Evolutionary conservation across 2,329 filamentous ascomycete species (phyloP).

Genomic region (Lasiodiplodia gonubiensis): DNA sequence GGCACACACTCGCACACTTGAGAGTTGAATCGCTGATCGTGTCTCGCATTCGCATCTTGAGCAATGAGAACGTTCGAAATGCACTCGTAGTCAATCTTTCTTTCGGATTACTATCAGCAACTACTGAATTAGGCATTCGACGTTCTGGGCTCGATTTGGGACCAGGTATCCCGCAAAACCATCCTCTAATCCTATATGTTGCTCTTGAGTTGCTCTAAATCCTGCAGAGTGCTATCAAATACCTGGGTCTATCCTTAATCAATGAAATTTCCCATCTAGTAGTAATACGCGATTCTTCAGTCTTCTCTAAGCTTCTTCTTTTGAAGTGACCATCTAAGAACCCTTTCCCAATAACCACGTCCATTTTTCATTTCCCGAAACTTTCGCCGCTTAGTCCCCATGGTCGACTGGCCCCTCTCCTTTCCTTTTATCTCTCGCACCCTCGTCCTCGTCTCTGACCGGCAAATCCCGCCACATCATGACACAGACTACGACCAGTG

Average conservation of each 20-base stretch:
- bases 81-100: background rate
- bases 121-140: background rate
- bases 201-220: background rate
- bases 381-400: background rate
- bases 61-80: too few species aligned
- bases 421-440: conserved; percentile 2
- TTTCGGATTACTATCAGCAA: background rate
- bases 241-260: background rate
- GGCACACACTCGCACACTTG: background rate
- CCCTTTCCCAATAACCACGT: too few species aligned
- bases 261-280: background rate
- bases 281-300: background rate
- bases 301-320: background rate
- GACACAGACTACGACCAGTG: background rate
- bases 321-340: background rate
- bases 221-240: background rate
- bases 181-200: background rate
- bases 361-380: too few species aligned
- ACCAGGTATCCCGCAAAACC: background rate
- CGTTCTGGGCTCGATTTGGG: background rate
- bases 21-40: background rate
- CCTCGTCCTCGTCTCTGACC: conserved; percentile 15
- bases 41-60: background rate
- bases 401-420: conserved; percentile 2
- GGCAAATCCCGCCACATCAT: conserved; percentile 22